phyloP scores from a whole-genome alignment of 345 rosid genomes.

The Iberis pinnata region DNA sequence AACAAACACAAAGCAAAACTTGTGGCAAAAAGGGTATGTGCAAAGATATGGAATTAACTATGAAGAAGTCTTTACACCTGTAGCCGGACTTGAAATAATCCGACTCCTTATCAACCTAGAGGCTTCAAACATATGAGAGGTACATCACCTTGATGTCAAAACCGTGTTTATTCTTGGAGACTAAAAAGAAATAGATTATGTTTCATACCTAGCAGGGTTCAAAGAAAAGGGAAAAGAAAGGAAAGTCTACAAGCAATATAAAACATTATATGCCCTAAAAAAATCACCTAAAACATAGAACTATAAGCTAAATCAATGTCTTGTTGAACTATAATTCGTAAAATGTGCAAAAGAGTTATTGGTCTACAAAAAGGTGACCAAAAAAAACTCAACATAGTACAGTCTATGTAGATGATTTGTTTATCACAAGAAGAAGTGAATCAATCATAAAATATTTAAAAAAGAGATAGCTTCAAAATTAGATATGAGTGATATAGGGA shows the following conservation, averaged over 20 bases:
- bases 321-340: not conserved
- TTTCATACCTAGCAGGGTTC: not conserved
- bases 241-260: not conserved
- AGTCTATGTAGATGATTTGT: not conserved
- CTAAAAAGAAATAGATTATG: not conserved
- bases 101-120: not conserved
- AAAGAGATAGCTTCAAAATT: no score
- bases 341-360: not conserved
- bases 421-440: not conserved
- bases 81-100: not conserved
- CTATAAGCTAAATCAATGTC: no score
- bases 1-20: not conserved
- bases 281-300: no score
- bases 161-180: not conserved
- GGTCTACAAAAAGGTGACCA: not conserved
- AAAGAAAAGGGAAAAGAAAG: not conserved
- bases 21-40: not conserved
- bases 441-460: no score
- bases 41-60: not conserved
- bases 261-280: no score
- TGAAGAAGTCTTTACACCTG: not conserved
- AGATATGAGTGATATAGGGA: not conserved
- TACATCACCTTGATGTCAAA: not conserved
- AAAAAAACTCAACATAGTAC: not conserved
- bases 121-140: not conserved